Evolutionary conservation across 805 yeast species (phyloP).

Genomic region (Deakozyma indianensis): DNA sequence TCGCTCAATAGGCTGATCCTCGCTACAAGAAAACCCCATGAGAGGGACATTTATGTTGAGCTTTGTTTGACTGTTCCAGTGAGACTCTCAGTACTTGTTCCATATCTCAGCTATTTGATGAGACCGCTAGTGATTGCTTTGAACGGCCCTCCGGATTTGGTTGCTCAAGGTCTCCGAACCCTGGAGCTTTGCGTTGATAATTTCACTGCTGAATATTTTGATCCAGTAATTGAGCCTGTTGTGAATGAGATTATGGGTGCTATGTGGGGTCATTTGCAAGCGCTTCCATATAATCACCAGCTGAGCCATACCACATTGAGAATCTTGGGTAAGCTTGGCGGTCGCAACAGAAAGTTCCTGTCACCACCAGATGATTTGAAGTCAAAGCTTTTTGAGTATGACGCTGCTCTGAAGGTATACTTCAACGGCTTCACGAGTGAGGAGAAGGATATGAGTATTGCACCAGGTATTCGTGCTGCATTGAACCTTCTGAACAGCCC

Average conservation of each 20-base stretch:
- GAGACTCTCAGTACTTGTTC: conserved; percentile 81
- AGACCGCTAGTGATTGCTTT: conserved; percentile 84
- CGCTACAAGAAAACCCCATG: conserved; percentile 77
- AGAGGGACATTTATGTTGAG: conserved; percentile 88
- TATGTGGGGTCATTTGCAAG: conserved; percentile 77
- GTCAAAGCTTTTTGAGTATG: conserved; percentile 41
- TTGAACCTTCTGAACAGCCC: conserved; percentile 59
- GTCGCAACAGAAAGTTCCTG: conserved; percentile 79
- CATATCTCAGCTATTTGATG: conserved; percentile 78
- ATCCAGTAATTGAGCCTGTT: conserved; percentile 93
- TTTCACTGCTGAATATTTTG: conserved; percentile 89
- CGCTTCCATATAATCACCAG: conserved; percentile 88
- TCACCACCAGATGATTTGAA: conserved; percentile 58
- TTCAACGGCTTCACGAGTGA: conserved; percentile 48
- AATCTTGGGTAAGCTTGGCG: conserved; percentile 90
- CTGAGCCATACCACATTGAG: conserved; percentile 91
- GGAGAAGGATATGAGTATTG: conserved; percentile 57
- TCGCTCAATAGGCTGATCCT: conserved; percentile 70
- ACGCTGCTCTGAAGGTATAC: conserved; percentile 50
- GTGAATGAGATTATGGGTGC: conserved; percentile 90
- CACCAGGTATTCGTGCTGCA: conserved; percentile 75
- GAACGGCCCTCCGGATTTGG: conserved; percentile 80
- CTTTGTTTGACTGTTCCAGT: conserved; percentile 94
- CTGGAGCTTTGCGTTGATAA: conserved; percentile 93
- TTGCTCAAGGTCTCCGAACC: conserved; percentile 88